Evolutionary conservation across 345 rosid species (phyloP).

Genomic region (Durio zibethinus): DNA sequence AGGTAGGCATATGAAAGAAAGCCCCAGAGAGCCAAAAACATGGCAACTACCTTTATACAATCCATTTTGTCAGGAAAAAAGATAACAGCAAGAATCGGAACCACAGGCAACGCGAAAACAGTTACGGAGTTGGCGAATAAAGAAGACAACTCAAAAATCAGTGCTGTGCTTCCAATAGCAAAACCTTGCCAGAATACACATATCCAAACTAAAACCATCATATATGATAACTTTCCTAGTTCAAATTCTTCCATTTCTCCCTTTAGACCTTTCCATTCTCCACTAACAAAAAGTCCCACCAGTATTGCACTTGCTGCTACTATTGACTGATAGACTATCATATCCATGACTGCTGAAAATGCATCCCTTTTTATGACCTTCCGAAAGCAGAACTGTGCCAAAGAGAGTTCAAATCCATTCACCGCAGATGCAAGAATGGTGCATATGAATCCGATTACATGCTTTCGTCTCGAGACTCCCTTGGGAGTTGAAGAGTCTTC

Average conservation of each 20-base stretch:
- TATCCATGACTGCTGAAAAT: conserved; percentile 32
- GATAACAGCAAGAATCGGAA: conserved; percentile 15
- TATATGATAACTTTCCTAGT: conserved; percentile 17
- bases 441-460: conserved; percentile 40
- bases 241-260: conserved; percentile 3
- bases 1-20: conserved; percentile 23
- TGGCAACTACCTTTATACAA: conserved; percentile 12
- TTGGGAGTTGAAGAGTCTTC: conserved; percentile 8
- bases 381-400: conserved; percentile 36
- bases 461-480: conserved; percentile 22
- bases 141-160: conserved; percentile 26
- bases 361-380: conserved; percentile 39
- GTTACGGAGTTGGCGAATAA: conserved; percentile 15
- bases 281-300: no score
- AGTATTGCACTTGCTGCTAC: conserved; percentile 33
- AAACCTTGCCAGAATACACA: conserved; percentile 14
- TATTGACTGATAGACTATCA: conserved; percentile 38
- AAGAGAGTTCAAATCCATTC: conserved; percentile 37
- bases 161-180: conserved; percentile 8
- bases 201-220: conserved; percentile 5
- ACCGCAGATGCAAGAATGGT: conserved; percentile 46
- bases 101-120: conserved; percentile 13
- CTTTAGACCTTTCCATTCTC: neutral
- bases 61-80: conserved; percentile 20
- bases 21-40: conserved; percentile 24